These are phyloP conservation scores for Hymenoscyphus fraxineus DNA, from an alignment of 2,329 filamentous ascomycete species.

Conservation along the genomic window DNA sequence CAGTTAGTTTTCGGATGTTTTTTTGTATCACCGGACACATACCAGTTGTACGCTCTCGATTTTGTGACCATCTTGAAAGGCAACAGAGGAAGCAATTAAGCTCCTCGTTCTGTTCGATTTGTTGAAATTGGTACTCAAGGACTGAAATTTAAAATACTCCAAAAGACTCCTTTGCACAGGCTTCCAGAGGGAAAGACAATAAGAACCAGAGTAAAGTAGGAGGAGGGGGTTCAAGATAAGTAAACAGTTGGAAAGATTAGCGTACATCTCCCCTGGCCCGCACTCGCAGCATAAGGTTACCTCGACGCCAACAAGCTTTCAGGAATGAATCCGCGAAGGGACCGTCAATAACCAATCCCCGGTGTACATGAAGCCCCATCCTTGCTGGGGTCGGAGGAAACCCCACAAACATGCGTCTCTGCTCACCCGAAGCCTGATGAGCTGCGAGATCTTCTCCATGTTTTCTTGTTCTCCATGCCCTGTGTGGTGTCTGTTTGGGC, in stretches of 20 bases:
- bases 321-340: not conserved
- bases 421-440: not conserved
- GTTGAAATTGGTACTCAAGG: not conserved
- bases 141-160: not conserved
- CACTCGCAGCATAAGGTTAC: not conserved
- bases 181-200: not conserved
- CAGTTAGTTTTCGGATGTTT: not conserved
- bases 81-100: slow-evolving; percentile 5
- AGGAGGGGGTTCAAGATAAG: slow-evolving; percentile 6
- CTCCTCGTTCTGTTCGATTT: not conserved
- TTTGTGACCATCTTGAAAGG: slow-evolving; percentile 12
- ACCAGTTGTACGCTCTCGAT: slow-evolving; percentile 15
- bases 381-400: slow-evolving; percentile 1
- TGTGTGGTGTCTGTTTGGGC: slow-evolving; percentile 1
- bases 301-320: slow-evolving; percentile 1
- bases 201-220: not conserved
- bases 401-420: slow-evolving; percentile 1
- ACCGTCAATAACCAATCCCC: slow-evolving; percentile 5
- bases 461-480: not conserved
- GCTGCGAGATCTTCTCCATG: not conserved
- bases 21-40: not conserved
- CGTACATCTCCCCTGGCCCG: not conserved
- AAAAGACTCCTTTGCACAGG: not conserved
- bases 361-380: not conserved
- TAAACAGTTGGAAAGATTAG: slow-evolving; percentile 2